A percentile compares a stretch with the other conserved stretches of the same genome.
Conservation (phyloP, 768 basidiomycete genomes). For the Leccinum barrowsii region DNA sequence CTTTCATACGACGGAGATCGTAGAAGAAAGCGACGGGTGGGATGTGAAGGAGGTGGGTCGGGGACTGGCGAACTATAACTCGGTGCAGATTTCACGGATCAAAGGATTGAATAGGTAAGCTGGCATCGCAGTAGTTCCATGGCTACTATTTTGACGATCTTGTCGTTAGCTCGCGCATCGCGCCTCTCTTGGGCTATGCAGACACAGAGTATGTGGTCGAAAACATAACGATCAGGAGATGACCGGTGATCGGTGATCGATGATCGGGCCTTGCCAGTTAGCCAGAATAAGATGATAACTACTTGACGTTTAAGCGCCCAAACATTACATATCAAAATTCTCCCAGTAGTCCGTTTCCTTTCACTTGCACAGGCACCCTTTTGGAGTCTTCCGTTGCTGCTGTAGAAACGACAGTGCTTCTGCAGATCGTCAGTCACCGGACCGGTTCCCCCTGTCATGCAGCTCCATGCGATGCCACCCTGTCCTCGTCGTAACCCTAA, state of each 20-base stretch:
- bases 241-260: no score
- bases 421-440: neutral
- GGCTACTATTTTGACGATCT: constrained; percentile 4
- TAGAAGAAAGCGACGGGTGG: constrained; percentile 47
- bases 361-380: neutral
- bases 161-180: constrained; percentile 65
- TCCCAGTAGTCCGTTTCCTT: neutral
- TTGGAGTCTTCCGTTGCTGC: neutral
- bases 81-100: constrained; percentile 81
- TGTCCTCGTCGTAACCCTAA: neutral
- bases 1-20: constrained; percentile 23
- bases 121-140: neutral
- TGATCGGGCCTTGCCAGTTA: neutral
- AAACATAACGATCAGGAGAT: constrained; percentile 72
- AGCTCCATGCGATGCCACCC: neutral
- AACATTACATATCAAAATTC: neutral
- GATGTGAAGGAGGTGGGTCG: constrained; percentile 90
- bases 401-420: neutral
- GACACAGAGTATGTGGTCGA: constrained; percentile 98
- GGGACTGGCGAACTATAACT: constrained; percentile 95
- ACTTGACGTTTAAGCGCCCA: neutral
- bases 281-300: neutral
- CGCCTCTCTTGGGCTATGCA: constrained; percentile 82
- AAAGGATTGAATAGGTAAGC: constrained; percentile 88
- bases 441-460: neutral